Evolutionary conservation across 2,329 filamentous ascomycete genomes (phyloP).

Genomic region (Clonostachys byssicola): DNA sequence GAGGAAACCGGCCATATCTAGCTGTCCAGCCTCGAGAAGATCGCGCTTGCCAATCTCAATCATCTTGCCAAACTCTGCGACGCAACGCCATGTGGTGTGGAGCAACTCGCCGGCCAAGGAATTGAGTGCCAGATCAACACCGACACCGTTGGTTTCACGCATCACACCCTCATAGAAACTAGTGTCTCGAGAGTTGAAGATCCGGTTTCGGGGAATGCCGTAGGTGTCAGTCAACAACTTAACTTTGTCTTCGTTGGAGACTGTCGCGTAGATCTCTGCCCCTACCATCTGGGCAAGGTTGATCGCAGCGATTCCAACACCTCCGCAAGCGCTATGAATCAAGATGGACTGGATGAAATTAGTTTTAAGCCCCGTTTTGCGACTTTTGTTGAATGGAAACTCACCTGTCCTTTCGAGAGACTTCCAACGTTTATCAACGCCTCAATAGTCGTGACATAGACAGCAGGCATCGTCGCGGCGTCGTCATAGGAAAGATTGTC

Average conservation of each 20-base stretch:
- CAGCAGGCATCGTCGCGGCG: slow-evolving; percentile 9
- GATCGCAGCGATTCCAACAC: slow-evolving; percentile 18
- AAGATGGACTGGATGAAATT: slow-evolving; percentile 11
- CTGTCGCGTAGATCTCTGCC: slow-evolving; percentile 18
- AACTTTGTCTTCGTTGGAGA: slow-evolving; percentile 17
- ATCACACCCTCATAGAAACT: slow-evolving; percentile 18
- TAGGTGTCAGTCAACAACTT: slow-evolving; percentile 15
- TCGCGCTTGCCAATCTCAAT: slow-evolving; percentile 40
- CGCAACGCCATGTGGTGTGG: slow-evolving; percentile 34
- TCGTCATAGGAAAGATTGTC: slow-evolving; percentile 4
- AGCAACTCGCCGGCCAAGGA: slow-evolving; percentile 31
- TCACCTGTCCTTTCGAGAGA: slow-evolving; percentile 6
- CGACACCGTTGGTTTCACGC: slow-evolving; percentile 13
- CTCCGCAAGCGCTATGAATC: slow-evolving; percentile 18
- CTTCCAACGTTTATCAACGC: slow-evolving; percentile 17
- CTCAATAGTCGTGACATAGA: slow-evolving; percentile 21
- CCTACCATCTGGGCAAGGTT: slow-evolving; percentile 9
- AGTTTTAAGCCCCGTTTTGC: not conserved
- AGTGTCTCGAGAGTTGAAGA: slow-evolving; percentile 14
- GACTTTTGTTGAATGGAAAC: too few relatives aligned
- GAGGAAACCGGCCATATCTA: slow-evolving; percentile 40
- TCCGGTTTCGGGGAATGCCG: slow-evolving; percentile 18
- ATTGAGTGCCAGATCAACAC: slow-evolving; percentile 26
- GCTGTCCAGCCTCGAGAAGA: slow-evolving; percentile 26
- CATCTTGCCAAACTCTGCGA: slow-evolving; percentile 37